phyloP scores from a whole-genome alignment of 495 filamentous ascomycete genomes.

The Penicillium lividum region DNA sequence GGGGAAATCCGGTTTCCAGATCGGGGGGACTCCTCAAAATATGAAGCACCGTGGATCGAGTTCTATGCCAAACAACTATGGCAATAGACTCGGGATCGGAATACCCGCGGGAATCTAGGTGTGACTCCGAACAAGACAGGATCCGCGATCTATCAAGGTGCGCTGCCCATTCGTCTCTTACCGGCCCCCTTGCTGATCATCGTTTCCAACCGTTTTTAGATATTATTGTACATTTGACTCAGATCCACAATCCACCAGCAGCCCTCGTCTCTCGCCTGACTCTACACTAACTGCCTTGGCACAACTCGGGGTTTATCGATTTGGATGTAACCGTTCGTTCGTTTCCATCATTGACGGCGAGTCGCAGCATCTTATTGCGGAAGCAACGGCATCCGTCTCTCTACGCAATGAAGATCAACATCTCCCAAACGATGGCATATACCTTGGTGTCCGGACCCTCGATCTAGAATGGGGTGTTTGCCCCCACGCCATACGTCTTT shows the following conservation, averaged over 20 bases:
- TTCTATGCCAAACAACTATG: neutral
- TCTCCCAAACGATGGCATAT: slow-evolving; percentile 41
- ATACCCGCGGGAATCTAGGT: neutral
- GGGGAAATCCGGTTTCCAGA: no score
- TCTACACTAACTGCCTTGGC: slow-evolving; percentile 63
- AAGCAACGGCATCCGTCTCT: slow-evolving; percentile 59
- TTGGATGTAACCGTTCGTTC: slow-evolving; percentile 54
- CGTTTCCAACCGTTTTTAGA: slow-evolving; percentile 2
- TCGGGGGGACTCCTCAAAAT: no score
- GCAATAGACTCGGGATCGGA: neutral
- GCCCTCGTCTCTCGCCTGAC: slow-evolving; percentile 44
- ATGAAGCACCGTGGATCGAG: neutral
- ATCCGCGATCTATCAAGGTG: slow-evolving; percentile 18
- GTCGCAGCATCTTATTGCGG: slow-evolving; percentile 62
- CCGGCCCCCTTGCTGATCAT: slow-evolving; percentile 3
- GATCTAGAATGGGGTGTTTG: slow-evolving; percentile 49
- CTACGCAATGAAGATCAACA: slow-evolving; percentile 37
- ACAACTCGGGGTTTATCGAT: slow-evolving; percentile 59
- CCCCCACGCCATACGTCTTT: slow-evolving; percentile 44
- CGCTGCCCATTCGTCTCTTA: neutral
- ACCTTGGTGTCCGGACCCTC: slow-evolving; percentile 46
- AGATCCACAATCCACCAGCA: slow-evolving; percentile 3
- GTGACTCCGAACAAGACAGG: slow-evolving; percentile 11
- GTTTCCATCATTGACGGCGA: slow-evolving; percentile 61
- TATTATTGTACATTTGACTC: slow-evolving; percentile 18